phyloP scores from a whole-genome alignment of 148 eudicot genomes.

The Persicaria maculosa region DNA sequence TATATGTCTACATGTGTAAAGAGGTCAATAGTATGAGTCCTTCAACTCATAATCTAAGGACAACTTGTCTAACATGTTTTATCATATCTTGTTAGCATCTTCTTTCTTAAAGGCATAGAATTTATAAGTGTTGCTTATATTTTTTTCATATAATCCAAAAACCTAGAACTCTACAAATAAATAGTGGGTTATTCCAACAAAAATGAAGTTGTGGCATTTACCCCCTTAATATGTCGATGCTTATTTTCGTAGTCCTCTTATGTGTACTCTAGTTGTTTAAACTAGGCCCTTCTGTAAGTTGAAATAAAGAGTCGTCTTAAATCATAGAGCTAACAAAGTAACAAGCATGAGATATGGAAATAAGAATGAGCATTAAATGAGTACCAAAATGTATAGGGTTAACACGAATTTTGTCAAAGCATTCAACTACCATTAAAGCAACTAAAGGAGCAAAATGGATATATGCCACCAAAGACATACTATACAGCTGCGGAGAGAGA shows the following conservation, averaged over 20 bases:
- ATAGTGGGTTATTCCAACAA: too few species aligned
- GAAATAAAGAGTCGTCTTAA: slow-evolving; percentile 25
- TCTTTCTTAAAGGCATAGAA: too few species aligned
- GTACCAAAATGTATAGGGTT: slow-evolving; percentile 97
- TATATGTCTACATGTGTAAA: too few species aligned
- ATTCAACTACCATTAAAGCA: slow-evolving; percentile 90
- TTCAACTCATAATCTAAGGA: too few species aligned
- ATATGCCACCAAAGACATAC: slow-evolving; percentile 92
- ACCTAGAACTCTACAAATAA: too few species aligned
- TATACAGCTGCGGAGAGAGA: slow-evolving; percentile 49
- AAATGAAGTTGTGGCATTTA: slow-evolving; percentile 11
- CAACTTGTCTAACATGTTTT: too few species aligned
- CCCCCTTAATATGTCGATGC: slow-evolving; percentile 86
- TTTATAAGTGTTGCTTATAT: too few species aligned
- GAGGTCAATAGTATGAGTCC: too few species aligned
- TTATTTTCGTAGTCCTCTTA: slow-evolving; percentile 88
- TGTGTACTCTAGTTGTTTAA: slow-evolving; percentile 82
- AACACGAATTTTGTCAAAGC: slow-evolving; percentile 97
- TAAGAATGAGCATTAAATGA: slow-evolving; percentile 10
- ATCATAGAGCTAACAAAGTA: neutral
- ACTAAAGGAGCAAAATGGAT: slow-evolving; percentile 95
- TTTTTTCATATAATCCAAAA: too few species aligned
- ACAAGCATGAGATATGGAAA: slow-evolving; percentile 5
- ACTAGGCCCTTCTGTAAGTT: slow-evolving; percentile 99
- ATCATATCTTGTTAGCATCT: too few species aligned